Base-by-base conservation (phyloP, 768 basidiomycete genomes). In the Nidula microcarpa region DNA sequence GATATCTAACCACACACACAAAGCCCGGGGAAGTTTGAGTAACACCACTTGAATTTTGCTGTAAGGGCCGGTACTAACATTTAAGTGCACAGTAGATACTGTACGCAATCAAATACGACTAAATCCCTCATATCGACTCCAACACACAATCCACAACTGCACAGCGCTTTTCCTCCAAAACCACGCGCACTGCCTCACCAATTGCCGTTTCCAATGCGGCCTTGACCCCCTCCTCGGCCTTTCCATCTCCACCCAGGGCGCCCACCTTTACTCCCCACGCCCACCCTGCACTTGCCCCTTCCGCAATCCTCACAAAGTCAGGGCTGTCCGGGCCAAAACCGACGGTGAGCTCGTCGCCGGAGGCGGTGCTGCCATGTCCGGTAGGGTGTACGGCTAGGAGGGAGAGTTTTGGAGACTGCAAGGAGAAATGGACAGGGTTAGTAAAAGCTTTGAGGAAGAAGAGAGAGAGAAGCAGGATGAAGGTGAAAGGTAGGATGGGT, bases 261-360 rank as follows among this genome's bases (percentile, higher is more conserved):
- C 23, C 23, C 23, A 30, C 23, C 23, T 30, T 30, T 30, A 30
- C 23, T 0, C 75, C 75, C 76, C 81, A 85, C 0, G 75, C 83
- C 86, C 87, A 89, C 1, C 86, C 86, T 3, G 77, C 79, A 5
- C 85, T 84, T 0, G 87, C 86, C 0, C 86, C 86, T 2, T 79
- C 78, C 0, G 87, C 87, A 43, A 89, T 82, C 52, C 77, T 74
- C 0, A 78, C 61, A 57, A 82, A 84, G 59, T 88, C 84, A 0
- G 86, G 85, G 53, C 70, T 69, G 35, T 76, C 68, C 2, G 85
- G 85, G 0, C 85, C 85, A 57, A 89, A 87, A 0, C 85, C 84
- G 10, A 84, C 77, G 6, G 82, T 78, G 0, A 89, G 76, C 47
- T 77, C 68, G 6, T 72, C 72, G 0, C 79, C 82, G 0, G 72